Evolutionary conservation across 306 rosid species (phyloP).

Genomic region (Sechiopsis laciniata): DNA sequence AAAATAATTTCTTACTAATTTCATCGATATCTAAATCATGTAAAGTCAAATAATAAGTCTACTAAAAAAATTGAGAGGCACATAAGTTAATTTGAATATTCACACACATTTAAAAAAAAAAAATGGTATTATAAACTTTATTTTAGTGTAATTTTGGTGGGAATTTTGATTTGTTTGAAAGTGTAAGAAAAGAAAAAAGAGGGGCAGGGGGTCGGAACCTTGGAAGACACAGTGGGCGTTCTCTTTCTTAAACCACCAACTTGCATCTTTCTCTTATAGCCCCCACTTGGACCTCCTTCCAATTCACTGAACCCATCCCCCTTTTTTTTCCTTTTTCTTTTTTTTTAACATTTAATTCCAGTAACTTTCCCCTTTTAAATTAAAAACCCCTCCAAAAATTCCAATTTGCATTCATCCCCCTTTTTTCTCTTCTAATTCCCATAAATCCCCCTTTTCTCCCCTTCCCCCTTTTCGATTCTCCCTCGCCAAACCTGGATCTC

Average conservation of each 20-base stretch:
- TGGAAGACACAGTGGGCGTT: constrained; percentile 30
- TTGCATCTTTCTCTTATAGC: constrained; percentile 27
- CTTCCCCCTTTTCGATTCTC: not conserved
- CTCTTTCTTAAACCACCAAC: constrained; percentile 34
- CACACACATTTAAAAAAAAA: too few relatives aligned
- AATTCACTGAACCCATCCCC: constrained; percentile 43
- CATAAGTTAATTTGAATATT: too few relatives aligned
- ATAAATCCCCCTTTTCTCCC: constrained; percentile 11
- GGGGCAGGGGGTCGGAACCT: constrained; percentile 47
- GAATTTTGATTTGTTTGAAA: too few relatives aligned
- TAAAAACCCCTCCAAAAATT: too few relatives aligned
- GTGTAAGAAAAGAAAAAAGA: not conserved
- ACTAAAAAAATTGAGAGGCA: too few relatives aligned
- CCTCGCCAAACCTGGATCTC: not conserved
- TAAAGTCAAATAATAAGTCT: too few relatives aligned
- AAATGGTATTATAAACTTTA: too few relatives aligned
- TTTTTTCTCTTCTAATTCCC: not conserved
- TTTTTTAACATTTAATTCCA: not conserved
- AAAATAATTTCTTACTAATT: too few relatives aligned
- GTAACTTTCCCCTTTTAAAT: not conserved
- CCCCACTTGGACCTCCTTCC: constrained; percentile 32
- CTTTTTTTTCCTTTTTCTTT: too few relatives aligned
- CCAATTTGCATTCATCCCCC: not conserved
- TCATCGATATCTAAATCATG: too few relatives aligned
- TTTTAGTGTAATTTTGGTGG: too few relatives aligned